Conservation (phyloP, 2,329 filamentous ascomycete species). For the Colletotrichum scovillei region DNA sequence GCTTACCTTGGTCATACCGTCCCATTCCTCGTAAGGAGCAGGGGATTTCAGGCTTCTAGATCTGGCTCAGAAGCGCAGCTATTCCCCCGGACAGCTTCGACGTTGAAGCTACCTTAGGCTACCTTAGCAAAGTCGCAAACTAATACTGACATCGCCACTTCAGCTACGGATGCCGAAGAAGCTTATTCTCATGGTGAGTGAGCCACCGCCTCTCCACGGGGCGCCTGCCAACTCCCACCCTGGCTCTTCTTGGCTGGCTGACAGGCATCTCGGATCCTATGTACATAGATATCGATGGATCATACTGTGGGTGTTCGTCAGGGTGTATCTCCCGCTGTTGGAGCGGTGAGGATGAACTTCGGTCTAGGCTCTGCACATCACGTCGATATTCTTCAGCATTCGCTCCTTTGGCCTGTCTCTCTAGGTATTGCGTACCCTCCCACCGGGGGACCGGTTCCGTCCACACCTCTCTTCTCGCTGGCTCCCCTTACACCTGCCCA, state of each 20-base stretch:
- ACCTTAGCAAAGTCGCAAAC: background rate
- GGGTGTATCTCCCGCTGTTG: constrained; percentile 5
- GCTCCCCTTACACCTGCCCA: constrained; percentile 27
- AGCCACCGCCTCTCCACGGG: constrained; percentile 27
- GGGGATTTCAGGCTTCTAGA: constrained; percentile 4
- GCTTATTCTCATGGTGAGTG: constrained; percentile 18
- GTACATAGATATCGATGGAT: background rate
- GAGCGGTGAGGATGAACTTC: constrained; percentile 29
- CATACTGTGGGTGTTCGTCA: constrained; percentile 10
- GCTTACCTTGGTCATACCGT: constrained; percentile 14
- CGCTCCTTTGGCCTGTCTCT: constrained; percentile 15
- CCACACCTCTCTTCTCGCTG: constrained; percentile 23
- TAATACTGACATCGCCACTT: background rate
- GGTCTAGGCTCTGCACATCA: constrained; percentile 29
- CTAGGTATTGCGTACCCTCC: background rate
- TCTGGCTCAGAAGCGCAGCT: constrained; percentile 10
- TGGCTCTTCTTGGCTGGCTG: background rate
- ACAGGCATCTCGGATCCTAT: background rate
- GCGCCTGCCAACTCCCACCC: constrained; percentile 14
- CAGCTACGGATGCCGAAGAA: constrained; percentile 26
- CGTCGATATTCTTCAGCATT: constrained; percentile 21
- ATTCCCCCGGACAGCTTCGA: constrained; percentile 12
- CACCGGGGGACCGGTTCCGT: constrained; percentile 30
- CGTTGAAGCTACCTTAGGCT: constrained; percentile 25
- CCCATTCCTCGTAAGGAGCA: constrained; percentile 11